Base-by-base conservation (phyloP, 108 stramenopile species). In the Fistulifera pelliculosa region DNA sequence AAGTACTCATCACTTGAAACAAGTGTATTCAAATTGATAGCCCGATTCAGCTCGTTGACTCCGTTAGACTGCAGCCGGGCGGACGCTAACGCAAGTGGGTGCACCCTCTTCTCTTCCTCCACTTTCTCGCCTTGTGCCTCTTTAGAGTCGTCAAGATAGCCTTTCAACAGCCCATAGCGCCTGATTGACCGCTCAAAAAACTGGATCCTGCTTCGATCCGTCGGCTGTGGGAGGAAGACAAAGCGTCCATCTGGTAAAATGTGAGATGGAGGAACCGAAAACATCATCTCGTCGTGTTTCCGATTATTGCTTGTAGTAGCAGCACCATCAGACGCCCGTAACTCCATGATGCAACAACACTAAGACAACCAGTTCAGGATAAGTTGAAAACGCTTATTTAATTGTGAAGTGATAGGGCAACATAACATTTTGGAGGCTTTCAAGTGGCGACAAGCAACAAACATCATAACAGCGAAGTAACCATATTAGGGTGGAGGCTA, bases 151-250 rank as follows among this genome's bases (percentile, higher is more conserved):
- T 24, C 52, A 58, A 68, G 52, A 41, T 72, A 55, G 14, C 59
- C 57, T 42, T 69, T 25, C 42, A 89, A 68, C 6, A 89, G 60
- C 28, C 76, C 69, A 57, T 84, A 73, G 8, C 71, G 58, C 14
- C 81, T 82, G 62, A 83, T 80, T 13, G 79, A 74, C 62, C 81
- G 64, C 64, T 81, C 84, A 52, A 90, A 77, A 60, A 77, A 83
- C 11, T 64, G 42, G 27, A 77, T 62, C 17, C 74, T 65, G 52
- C 85, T 80, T 15, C 38, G 7, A 5, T 52, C 48, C 13, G 78
- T 71, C 11, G 88, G 79, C 17, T 70, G 65, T 10, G 88, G 84
- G 8, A 90, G 66, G 35, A 67, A 78, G 1, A 90, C 52, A 52
- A 73, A 76, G 25, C 71, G 69, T 12, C 89, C 89, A 58, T 86